Evolutionary conservation across 441 rosid genomes (phyloP).

Genomic region (Syzygium syzygioides): DNA sequence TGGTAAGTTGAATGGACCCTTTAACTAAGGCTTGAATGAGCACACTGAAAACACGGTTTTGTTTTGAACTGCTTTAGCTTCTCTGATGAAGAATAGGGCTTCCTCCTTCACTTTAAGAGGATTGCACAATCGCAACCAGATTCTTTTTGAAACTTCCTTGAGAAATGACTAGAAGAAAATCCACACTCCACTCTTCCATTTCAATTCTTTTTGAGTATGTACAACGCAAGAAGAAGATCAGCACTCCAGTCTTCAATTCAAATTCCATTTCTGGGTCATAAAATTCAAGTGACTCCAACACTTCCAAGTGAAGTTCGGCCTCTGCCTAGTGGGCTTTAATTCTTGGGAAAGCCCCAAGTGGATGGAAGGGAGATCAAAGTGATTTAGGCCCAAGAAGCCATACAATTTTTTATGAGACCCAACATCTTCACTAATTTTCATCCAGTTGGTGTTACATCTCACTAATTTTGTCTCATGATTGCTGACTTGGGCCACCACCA

Average conservation of each 20-base stretch:
- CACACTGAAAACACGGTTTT: background rate
- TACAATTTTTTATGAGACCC: background rate
- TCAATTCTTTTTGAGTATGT: background rate
- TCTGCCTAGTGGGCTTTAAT: background rate
- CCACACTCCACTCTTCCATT: background rate
- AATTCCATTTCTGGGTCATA: background rate
- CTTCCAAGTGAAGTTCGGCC: background rate
- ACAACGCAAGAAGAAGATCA: background rate
- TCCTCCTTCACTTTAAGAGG: background rate
- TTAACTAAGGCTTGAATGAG: background rate
- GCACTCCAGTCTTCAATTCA: background rate
- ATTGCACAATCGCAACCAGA: background rate
- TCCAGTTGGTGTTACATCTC: background rate
- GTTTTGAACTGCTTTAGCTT: background rate
- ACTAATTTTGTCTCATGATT: background rate
- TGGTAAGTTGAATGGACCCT: background rate
- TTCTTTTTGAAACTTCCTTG: background rate
- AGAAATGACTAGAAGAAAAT: background rate
- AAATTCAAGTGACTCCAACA: background rate
- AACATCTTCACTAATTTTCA: background rate
- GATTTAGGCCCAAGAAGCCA: background rate
- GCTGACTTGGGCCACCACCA: background rate
- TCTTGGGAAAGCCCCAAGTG: background rate
- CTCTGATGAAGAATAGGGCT: background rate
- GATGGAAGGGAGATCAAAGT: background rate